Evolutionary conservation across 31 red algal genomes (phyloP).

Genomic region (Bonnemaisonia californica): DNA sequence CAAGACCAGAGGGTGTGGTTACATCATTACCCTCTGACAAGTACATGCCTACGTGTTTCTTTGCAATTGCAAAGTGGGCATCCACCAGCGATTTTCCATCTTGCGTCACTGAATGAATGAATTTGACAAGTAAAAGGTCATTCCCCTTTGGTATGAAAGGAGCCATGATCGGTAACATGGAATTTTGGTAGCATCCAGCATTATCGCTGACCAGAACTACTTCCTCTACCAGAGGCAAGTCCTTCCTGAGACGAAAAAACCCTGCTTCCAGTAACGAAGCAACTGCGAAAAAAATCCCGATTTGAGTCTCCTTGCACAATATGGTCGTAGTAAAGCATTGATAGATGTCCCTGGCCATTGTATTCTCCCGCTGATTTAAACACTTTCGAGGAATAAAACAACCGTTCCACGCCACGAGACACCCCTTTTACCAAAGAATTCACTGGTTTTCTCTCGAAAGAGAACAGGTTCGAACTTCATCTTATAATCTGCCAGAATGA

Average conservation of each 20-base stretch:
- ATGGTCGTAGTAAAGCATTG: conserved; percentile 19
- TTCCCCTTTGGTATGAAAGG: conserved; percentile 12
- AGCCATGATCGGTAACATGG: neutral
- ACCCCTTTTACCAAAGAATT: conserved; percentile 6
- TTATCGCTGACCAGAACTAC: conserved; percentile 16
- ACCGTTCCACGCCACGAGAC: conserved; percentile 17
- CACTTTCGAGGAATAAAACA: neutral
- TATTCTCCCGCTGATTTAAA: neutral
- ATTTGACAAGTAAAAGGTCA: neutral
- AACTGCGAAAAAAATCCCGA: neutral
- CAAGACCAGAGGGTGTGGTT: neutral
- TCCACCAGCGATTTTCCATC: conserved; percentile 29
- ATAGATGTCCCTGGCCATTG: neutral
- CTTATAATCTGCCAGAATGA: neutral
- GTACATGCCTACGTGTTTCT: neutral
- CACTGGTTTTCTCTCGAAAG: neutral
- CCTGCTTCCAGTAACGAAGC: conserved; percentile 6
- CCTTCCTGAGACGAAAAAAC: neutral
- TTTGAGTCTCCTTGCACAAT: conserved; percentile 10
- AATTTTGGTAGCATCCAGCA: conserved; percentile 25
- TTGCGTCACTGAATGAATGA: conserved; percentile 24
- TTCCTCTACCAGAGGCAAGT: neutral
- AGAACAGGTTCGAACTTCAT: conserved; percentile 10
- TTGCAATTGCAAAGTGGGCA: conserved; percentile 30
- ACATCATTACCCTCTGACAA: conserved; percentile 13